A percentile compares a stretch with the other conserved stretches of the same genome.
Evolutionary conservation across 2,329 filamentous ascomycete genomes (phyloP).

Genomic region (Phyllosticta capitalensis): DNA sequence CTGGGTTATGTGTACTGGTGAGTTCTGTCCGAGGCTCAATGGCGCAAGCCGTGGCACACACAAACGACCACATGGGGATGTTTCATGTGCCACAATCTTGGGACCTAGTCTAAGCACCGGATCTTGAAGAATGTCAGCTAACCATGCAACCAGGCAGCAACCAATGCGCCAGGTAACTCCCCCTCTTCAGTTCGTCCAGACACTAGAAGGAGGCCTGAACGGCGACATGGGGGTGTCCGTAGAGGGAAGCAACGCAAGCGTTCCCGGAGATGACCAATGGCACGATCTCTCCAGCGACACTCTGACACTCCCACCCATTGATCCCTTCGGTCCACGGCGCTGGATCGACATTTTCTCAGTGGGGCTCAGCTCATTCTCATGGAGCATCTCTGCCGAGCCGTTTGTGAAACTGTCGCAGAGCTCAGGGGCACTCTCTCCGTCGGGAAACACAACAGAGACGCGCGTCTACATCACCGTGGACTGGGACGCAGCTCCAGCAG

Average conservation of each 20-base stretch:
- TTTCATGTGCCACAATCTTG: conserved; percentile 34
- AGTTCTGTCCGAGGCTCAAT: conserved; percentile 30
- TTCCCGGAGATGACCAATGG: conserved; percentile 57
- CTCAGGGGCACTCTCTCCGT: conserved; percentile 23
- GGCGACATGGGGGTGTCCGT: conserved; percentile 56
- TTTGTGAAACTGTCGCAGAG: conserved; percentile 27
- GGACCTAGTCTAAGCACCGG: conserved; percentile 31
- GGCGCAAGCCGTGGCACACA: conserved; percentile 34
- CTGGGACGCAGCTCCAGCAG: conserved; percentile 20
- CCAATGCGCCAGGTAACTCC: conserved; percentile 62
- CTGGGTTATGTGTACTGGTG: conserved; percentile 32
- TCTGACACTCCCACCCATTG: conserved; percentile 22
- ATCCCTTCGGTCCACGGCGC: conserved; percentile 21
- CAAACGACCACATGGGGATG: conserved; percentile 38
- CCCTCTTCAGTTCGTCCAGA: conserved; percentile 50
- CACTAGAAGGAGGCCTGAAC: conserved; percentile 46
- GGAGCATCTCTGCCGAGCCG: conserved; percentile 29
- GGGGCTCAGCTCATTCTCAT: conserved; percentile 23
- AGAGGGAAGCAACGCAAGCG: conserved; percentile 56
- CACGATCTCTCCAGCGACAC: conserved; percentile 39
- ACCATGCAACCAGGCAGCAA: conserved; percentile 53
- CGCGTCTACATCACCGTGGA: conserved; percentile 29
- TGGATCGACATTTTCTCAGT: conserved; percentile 29
- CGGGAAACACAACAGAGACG: conserved; percentile 21
- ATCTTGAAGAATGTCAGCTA: not conserved